Base-by-base conservation (phyloP, 306 rosid genomes). In the Begonia masoniana region DNA sequence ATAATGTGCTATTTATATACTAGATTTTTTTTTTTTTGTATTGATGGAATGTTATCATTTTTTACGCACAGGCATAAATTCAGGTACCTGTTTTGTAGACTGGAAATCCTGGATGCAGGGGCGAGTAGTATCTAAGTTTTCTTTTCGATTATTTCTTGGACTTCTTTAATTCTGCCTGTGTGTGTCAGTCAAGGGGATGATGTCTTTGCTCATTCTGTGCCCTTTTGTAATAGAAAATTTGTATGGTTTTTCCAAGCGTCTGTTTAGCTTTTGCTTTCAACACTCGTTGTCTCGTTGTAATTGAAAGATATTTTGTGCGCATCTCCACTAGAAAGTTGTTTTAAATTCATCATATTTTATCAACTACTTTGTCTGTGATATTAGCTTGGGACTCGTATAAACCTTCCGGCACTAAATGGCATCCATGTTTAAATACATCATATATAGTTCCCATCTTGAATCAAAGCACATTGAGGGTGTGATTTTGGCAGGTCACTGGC, bases 51-150 rank as follows among this genome's bases (percentile, higher is more conserved):
- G 1, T 1, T 1, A 31, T 13, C 15, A 5, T 24, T 19, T 41
- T 42, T 50, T 13, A 11, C 42, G 57, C 53, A 26, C 83, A 82
- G 91, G 83, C 85, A 58, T 82, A 54, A 74, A 48, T 63, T 74
- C 52, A 51, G 56, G 64, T 67, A 58, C 68, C 65, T 60, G 42
- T 64, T 59, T 59, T 58, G 68, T 68, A 64, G 75, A 61, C 61
- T 21, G 68, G 76, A 65, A 50, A 70, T 82, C 70, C 89, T 78
- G 91, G 91, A 82, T 82, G 91, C 91, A 71, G 91, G 77, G 82
- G 75, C 65, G 85, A 73, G 73, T 62, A 71, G 75, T 81, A 75
- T 82, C 88, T 78, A 75, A 77, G 66, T 66, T 71, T 73, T 57
- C 47, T 67, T 73, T 65, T 39, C 55, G 39, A 31, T 31, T 31